Evolutionary conservation across 192 early-diverging fungal genomes (phyloP), one percentile per base, ranked within the genome.

Genomic region (Piromyces finnis): DNA sequence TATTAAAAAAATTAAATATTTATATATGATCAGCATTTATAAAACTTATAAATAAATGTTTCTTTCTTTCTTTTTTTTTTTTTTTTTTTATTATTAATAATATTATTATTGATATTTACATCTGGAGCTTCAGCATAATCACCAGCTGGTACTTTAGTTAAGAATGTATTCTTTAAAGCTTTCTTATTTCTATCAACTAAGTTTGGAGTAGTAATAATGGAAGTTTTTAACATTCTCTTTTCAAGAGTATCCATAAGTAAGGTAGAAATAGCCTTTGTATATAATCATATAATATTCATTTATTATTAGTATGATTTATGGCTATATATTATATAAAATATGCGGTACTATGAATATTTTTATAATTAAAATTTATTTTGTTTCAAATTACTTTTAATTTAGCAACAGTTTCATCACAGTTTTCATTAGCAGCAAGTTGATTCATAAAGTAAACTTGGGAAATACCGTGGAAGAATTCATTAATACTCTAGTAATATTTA

Each of bases 371-470:
- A 82, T 29, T 41, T 87, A 28, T 29, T 82, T 80, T 39, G 28
- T 29, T 29, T 77, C 51, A 79, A 83, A 82, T 84, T 83, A 88
- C 88, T 79, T 91, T 87, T 30, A 94, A 84, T 77, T 89, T 89
- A 39, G 87, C 86, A 18, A 91, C 86, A 11, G 93, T 90, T 30
- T 88, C 89, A 4, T 85, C 79, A 35, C 93, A 80, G 78, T 94
- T 93, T 22, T 91, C 88, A 78, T 86, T 86, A 16, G 87, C 88
- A 3, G 93, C 88, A 77, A 97, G 84, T 29, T 87, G 84, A 81
- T 92, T 92, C 85, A 96, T 87, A 81, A 97, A 98, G 80, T 88
- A 84, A 15, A 97, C 91, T 83, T 97, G 94, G 12, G 86, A 85
- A 85, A 91, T 89, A 26, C 90, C 90, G n/a, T 85, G 84, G 80